Evolutionary conservation across 2,329 filamentous ascomycete species (phyloP).

Genomic region (Monilinia fructicola): DNA sequence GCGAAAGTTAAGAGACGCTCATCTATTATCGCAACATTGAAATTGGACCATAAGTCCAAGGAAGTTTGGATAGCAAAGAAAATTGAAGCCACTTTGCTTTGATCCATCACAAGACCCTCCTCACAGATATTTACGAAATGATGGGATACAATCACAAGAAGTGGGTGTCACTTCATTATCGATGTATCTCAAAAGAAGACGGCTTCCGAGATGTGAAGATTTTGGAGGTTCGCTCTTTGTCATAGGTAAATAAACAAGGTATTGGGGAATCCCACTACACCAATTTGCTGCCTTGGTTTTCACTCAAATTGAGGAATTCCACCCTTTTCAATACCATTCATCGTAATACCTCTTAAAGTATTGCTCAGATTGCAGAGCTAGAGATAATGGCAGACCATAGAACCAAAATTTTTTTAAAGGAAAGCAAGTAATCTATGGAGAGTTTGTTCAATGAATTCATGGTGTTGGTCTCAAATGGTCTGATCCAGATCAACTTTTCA

Average conservation of each 20-base stretch:
- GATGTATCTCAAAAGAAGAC: neutral
- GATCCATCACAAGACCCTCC: neutral
- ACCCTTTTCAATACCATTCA: neutral
- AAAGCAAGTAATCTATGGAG: neutral
- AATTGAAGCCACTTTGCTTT: neutral
- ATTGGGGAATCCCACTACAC: neutral
- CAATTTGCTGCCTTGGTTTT: neutral
- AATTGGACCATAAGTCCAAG: neutral
- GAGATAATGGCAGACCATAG: neutral
- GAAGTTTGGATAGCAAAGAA: neutral
- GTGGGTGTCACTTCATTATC: too few species aligned
- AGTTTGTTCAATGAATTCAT: neutral
- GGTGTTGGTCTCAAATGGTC: too few species aligned
- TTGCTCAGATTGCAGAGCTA: neutral
- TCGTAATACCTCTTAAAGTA: neutral
- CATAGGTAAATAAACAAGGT: too few species aligned
- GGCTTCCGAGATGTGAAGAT: neutral
- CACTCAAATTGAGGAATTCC: constrained; percentile 1
- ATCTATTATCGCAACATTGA: neutral
- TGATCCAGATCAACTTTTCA: neutral
- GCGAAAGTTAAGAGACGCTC: neutral
- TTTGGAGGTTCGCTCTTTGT: constrained; percentile 1
- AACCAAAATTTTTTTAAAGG: neutral
- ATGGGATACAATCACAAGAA: neutral
- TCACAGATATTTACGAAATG: neutral